Evolutionary conservation across 2,329 filamentous ascomycete species (phyloP), one percentile per base, ranked within the genome.

Genomic region (Paracoccidioides brasiliensis): DNA sequence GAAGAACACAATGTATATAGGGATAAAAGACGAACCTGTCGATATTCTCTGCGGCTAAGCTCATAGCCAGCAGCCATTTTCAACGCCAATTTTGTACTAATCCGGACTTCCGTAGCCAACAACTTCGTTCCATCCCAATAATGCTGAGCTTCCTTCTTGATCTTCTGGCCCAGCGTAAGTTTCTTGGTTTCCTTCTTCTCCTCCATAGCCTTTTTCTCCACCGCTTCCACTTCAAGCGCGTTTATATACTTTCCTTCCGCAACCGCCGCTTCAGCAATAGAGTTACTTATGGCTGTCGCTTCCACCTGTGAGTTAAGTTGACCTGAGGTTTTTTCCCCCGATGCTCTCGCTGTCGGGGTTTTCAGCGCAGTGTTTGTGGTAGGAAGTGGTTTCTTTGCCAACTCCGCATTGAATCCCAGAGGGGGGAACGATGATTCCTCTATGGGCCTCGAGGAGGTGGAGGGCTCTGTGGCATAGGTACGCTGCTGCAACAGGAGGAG

Each of bases 71-170:
- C 90, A 12, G 90, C 90, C 93, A 98, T 98, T 77, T 96, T 97
- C 70, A 96, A 72, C 5, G 90, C 93, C 62, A 98, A 76, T 60
- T 85, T 85, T 59, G 86, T 88, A 70, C 91, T 97, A 69, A 98
- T 98, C 72, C 78, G 88, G 68, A 97, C 84, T 74, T 98, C 93
- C 1, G 89, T 87, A 28, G 85, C 90, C 62, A 98, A 77, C 65
- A 98, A 78, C 74, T 98, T 98, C 33, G 90, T 97, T 58, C 93
- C 93, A 72, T 98, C 93, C 91, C 93, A 97, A 75, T 98, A 98
- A 71, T 98, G 93, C 59, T 85, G 82, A 12, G 78, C 79, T 72
- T 98, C 93, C 71, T 94, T 90, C 79, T 95, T 98, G 67, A 98
- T 84, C 75, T 90, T 95, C 70, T 97, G 88, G 72, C 83, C 85